These are phyloP conservation scores for Guillardia theta DNA, from an alignment of 78 protist genomes.

Conservation along the genomic window DNA sequence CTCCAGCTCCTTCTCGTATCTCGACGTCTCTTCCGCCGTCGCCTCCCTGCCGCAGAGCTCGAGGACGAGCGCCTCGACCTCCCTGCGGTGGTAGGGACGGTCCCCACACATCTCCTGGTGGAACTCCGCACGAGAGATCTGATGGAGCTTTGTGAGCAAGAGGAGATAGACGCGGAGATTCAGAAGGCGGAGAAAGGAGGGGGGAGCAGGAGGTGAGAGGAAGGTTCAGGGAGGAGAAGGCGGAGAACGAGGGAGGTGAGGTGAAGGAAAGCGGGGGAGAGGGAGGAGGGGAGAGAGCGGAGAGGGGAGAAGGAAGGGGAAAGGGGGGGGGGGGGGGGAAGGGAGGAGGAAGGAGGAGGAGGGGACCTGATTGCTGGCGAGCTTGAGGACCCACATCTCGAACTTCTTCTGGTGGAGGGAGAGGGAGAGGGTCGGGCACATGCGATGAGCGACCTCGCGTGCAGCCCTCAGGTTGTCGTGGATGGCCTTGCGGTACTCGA, in stretches of 20 bases:
- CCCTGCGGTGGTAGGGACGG: background rate
- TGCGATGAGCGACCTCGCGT: background rate
- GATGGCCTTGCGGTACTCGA: too few species aligned
- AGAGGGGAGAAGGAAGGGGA: background rate
- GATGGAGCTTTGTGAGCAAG: background rate
- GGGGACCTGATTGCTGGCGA: background rate
- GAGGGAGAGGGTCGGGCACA: background rate
- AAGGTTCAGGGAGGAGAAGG: background rate
- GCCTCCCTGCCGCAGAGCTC: too few species aligned
- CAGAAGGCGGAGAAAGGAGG: background rate
- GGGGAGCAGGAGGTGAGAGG: background rate
- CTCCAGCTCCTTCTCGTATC: too few species aligned
- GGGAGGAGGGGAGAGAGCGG: background rate
- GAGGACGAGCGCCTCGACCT: too few species aligned
- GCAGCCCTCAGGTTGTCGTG: background rate
- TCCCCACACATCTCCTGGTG: background rate
- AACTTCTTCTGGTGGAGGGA: background rate
- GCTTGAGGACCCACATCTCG: background rate
- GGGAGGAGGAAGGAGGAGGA: background rate
- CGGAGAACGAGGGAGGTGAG: background rate
- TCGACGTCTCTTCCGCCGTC: too few species aligned
- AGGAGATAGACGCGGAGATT: background rate
- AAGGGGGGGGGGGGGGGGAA: background rate
- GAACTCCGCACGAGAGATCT: background rate
- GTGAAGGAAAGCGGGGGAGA: background rate